phyloP scores from a whole-genome alignment of 768 basidiomycete species.

The Ramaria sp. region DNA sequence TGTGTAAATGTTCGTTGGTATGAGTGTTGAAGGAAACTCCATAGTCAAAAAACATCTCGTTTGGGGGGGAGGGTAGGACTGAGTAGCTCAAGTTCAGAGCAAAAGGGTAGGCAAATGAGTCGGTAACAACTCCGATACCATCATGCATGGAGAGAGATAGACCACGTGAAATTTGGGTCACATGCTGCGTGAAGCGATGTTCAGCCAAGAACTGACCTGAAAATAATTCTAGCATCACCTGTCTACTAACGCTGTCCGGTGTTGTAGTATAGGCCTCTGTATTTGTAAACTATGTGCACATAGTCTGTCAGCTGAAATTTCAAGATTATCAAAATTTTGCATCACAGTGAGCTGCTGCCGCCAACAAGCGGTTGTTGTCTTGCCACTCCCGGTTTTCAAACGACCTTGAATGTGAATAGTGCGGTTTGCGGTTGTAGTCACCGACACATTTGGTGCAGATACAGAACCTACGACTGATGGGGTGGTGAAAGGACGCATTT shows the following conservation, averaged over 20 bases:
- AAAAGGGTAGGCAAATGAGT: neutral
- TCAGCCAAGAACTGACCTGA: neutral
- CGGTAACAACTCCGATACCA: neutral
- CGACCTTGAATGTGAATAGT: slow-evolving; percentile 5
- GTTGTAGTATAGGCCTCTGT: neutral
- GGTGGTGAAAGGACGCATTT: neutral
- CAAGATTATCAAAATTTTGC: neutral
- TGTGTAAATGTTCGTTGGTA: neutral
- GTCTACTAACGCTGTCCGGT: neutral
- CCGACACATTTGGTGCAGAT: slow-evolving; percentile 5
- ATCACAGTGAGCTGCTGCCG: neutral
- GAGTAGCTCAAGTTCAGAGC: neutral
- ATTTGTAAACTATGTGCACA: neutral
- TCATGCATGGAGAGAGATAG: neutral
- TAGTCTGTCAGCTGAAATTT: neutral
- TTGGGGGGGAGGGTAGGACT: neutral
- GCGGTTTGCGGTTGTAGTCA: neutral
- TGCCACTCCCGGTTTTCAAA: slow-evolving; percentile 1
- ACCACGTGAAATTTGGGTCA: neutral
- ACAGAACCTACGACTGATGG: slow-evolving; percentile 1
- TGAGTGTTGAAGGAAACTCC: neutral
- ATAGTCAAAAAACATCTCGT: neutral
- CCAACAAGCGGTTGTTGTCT: neutral
- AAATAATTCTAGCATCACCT: neutral
- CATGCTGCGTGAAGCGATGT: neutral